Evolutionary conservation across 306 rosid species (phyloP).

Genomic region (Quercus dentata): DNA sequence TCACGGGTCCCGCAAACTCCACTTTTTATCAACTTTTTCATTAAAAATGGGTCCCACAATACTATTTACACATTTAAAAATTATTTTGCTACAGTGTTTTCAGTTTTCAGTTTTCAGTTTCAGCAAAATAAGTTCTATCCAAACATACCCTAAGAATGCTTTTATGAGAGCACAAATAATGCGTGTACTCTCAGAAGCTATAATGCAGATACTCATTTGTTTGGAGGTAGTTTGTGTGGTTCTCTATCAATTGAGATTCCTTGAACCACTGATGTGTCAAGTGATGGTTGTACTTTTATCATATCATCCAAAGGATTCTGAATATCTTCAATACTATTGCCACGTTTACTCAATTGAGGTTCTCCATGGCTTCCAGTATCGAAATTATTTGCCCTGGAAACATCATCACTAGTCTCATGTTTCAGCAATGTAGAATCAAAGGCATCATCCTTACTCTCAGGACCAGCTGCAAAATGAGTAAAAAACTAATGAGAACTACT

Average conservation of each 20-base stretch:
- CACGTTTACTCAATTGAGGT: background rate
- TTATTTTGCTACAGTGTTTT: too few relatives aligned
- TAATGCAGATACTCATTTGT: slow-evolving; percentile 47
- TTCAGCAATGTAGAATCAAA: slow-evolving; percentile 12
- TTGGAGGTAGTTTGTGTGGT: slow-evolving; percentile 45
- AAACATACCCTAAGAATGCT: slow-evolving; percentile 54
- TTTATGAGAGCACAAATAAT: slow-evolving; percentile 46
- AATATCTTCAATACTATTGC: background rate
- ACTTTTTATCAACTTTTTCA: too few relatives aligned
- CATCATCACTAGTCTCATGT: slow-evolving; percentile 27
- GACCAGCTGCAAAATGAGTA: slow-evolving; percentile 23
- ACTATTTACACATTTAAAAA: too few relatives aligned
- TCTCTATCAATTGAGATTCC: slow-evolving; percentile 5
- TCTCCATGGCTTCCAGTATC: background rate
- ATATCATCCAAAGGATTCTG: slow-evolving; percentile 4
- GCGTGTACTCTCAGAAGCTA: slow-evolving; percentile 59
- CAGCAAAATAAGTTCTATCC: too few relatives aligned
- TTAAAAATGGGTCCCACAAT: too few relatives aligned
- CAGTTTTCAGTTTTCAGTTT: too few relatives aligned
- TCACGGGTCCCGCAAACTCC: too few relatives aligned
- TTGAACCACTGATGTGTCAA: slow-evolving; percentile 2
- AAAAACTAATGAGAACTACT: background rate
- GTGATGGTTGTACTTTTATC: slow-evolving; percentile 4
- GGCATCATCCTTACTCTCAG: slow-evolving; percentile 10
- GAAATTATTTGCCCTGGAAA: slow-evolving; percentile 8